These are phyloP conservation scores for Dipteronia sinensis DNA, from an alignment of 345 rosid genomes.

Conservation along the genomic window DNA sequence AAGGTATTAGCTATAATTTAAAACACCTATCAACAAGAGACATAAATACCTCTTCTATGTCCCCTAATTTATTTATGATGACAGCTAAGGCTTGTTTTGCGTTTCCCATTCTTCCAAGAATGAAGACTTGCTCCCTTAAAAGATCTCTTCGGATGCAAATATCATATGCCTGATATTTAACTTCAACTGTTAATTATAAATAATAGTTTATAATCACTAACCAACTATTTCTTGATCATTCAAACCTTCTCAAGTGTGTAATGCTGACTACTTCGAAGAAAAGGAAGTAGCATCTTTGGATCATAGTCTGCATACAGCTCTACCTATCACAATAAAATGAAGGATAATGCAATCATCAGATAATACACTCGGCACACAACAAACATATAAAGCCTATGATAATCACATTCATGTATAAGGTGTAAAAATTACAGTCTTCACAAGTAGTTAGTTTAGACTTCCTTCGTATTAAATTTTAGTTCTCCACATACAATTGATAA, in stretches of 20 bases:
- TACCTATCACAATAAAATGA: slow-evolving; percentile 56
- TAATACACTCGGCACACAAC: slow-evolving; percentile 9
- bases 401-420: not conserved
- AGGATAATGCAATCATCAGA: slow-evolving; percentile 21
- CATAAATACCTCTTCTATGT: slow-evolving; percentile 83
- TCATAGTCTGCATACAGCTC: slow-evolving; percentile 94
- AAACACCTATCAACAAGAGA: slow-evolving; percentile 14
- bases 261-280: slow-evolving; percentile 97
- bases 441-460: not conserved
- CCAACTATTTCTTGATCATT: slow-evolving; percentile 22
- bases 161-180: slow-evolving; percentile 76
- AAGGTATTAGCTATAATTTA: not conserved
- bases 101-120: slow-evolving; percentile 99
- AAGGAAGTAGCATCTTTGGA: slow-evolving; percentile 90
- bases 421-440: not conserved
- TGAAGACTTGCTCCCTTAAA: slow-evolving; percentile 90
- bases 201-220: slow-evolving; percentile 17
- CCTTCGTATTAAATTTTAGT: not conserved
- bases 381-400: not conserved
- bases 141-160: slow-evolving; percentile 79
- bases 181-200: slow-evolving; percentile 28
- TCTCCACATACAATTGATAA: not conserved
- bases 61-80: slow-evolving; percentile 88
- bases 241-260: slow-evolving; percentile 94
- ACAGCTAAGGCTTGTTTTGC: slow-evolving; percentile 85